Evolutionary conservation across 2,329 filamentous ascomycete genomes (phyloP).

Genomic region (Lachnellula arida): DNA sequence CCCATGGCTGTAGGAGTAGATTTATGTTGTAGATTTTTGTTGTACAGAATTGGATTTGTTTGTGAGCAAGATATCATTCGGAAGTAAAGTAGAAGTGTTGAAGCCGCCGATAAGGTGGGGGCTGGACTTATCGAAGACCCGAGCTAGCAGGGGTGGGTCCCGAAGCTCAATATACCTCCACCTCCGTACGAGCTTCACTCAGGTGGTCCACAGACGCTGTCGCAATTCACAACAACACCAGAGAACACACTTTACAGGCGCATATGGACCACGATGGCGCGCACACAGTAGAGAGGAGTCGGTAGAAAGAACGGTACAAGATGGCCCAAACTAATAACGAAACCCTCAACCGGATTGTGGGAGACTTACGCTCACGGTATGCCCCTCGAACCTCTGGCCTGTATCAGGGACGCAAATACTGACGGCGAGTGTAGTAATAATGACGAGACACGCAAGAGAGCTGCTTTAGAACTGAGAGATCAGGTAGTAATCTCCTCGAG

Average conservation of each 20-base stretch:
- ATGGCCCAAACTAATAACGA: slow-evolving; percentile 32
- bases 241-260: slow-evolving; percentile 9
- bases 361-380: slow-evolving; percentile 30
- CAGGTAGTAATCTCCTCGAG: slow-evolving; percentile 31
- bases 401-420: slow-evolving; percentile 3
- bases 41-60: neutral
- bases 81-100: neutral
- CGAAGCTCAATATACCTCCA: too few species aligned
- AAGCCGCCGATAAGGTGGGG: neutral
- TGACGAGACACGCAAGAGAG: slow-evolving; percentile 32
- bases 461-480: slow-evolving; percentile 31
- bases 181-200: too few species aligned
- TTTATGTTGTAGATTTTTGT: neutral
- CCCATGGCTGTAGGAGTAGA: slow-evolving; percentile 59
- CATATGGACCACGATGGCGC: slow-evolving; percentile 26
- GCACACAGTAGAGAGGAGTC: slow-evolving; percentile 18
- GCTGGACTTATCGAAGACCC: neutral
- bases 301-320: slow-evolving; percentile 18
- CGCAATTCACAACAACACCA: neutral
- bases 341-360: slow-evolving; percentile 28
- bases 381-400: slow-evolving; percentile 1
- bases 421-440: slow-evolving; percentile 19
- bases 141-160: neutral
- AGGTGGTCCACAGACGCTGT: too few species aligned
- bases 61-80: too few species aligned